These are phyloP conservation scores for Ceratocystis alfenasii DNA, from an alignment of 2,329 filamentous ascomycete species.

Conservation along the genomic window DNA sequence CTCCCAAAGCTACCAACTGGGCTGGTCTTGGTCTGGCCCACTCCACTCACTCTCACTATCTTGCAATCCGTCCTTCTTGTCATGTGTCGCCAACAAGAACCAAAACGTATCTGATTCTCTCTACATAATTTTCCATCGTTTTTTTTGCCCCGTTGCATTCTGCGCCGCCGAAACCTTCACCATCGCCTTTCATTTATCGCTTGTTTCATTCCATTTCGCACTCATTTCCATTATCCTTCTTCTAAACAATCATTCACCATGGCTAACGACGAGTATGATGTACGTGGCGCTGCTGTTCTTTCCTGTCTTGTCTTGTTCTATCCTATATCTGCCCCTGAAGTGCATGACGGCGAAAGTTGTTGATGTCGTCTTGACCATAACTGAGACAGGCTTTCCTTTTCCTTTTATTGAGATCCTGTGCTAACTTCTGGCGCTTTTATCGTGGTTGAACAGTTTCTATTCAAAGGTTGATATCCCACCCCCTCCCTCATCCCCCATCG, in stretches of 20 bases:
- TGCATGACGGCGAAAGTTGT: not conserved
- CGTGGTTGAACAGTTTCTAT: slow-evolving; percentile 63
- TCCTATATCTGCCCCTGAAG: slow-evolving; percentile 25
- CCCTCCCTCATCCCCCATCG: slow-evolving; percentile 22
- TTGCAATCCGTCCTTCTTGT: slow-evolving; percentile 10
- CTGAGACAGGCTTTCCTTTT: slow-evolving; percentile 21
- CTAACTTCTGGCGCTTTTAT: slow-evolving; percentile 3
- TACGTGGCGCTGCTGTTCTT: slow-evolving; percentile 33
- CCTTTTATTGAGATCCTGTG: slow-evolving; percentile 8
- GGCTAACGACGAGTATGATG: slow-evolving; percentile 99
- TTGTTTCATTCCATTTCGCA: slow-evolving; percentile 13
- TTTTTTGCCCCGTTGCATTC: not conserved
- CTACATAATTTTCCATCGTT: slow-evolving; percentile 8
- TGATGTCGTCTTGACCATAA: not conserved
- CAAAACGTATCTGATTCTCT: slow-evolving; percentile 12
- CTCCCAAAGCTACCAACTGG: not conserved
- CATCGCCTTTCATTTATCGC: slow-evolving; percentile 18
- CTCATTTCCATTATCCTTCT: slow-evolving; percentile 20
- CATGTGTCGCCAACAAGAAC: slow-evolving; percentile 13
- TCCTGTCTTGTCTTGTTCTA: slow-evolving; percentile 27
- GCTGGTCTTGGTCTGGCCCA: not conserved
- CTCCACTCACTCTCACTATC: not conserved
- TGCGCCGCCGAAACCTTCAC: slow-evolving; percentile 6
- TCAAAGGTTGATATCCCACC: slow-evolving; percentile 62
- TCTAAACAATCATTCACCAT: slow-evolving; percentile 42